Base-by-base conservation (phyloP, 495 filamentous ascomycete species). In the Hamigera avellanea region DNA sequence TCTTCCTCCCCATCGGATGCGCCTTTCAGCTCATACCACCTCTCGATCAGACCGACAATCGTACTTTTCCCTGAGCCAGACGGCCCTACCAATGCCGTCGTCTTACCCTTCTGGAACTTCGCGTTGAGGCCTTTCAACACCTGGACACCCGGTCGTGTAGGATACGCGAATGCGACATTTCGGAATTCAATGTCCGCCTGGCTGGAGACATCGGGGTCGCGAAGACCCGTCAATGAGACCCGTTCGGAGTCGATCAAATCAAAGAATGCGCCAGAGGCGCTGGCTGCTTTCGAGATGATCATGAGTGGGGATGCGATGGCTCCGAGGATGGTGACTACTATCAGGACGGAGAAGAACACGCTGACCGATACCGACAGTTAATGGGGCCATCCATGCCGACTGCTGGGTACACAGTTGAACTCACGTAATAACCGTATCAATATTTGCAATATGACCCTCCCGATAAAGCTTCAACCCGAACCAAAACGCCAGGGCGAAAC, bases 51-150 rank as follows among this genome's bases (percentile, higher is more conserved):
- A 0, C 64, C 72, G 0, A 81, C 72, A 27, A 85, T 72, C 0
- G 80, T 86, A 38, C 72, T 78, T 47, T 81, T 81, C 3, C 77
- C 76, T 0, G 70, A 67, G 0, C 77, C 77, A 2, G 68, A 73
- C 0, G 70, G 55, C 2, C 76, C 77, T 3, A 81, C 75, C 0
- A 81, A 45, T 0, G 73, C 77, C 5, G 68, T 65, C 10, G 69
- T 72, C 32, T 75, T 67, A 0, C 66, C 61, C 10, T 48, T 38
- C 19, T 49, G 35, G 36, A 76, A 61, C 0, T 32, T 46, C 6
- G 66, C 45, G 32, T 50, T 64, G 8, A 76, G 44, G 2, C 50
- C 49, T 5, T 50, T 46, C 1, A 79, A 48, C 1, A 74, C 62
- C 8, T 40, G 37, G 3, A 49, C 40, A 5, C 61, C 50, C 0